Evolutionary conservation across 345 rosid species (phyloP).

Genomic region (Isatis tinctoria): DNA sequence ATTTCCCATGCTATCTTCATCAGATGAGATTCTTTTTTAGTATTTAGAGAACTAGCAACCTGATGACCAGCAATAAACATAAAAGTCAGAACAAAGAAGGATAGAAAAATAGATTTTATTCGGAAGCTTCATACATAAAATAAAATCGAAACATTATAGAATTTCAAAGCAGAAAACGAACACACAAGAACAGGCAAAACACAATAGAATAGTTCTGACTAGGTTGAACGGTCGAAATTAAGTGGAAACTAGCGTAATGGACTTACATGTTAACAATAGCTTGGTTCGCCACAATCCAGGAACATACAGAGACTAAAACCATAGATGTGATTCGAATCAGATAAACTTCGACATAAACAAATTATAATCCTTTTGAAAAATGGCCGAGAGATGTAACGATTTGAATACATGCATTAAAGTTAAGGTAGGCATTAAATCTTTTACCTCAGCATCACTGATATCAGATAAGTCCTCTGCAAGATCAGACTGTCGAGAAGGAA

Average conservation of each 20-base stretch:
- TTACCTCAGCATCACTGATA: conserved; percentile 38
- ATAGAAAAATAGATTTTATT: not conserved
- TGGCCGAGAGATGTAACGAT: not conserved
- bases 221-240: not conserved
- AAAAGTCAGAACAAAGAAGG: not conserved
- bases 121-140: not conserved
- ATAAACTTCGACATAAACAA: conserved; percentile 1
- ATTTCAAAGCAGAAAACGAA: not conserved
- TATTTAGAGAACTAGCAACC: conserved; percentile 23
- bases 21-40: conserved; percentile 4
- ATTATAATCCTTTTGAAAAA: not conserved
- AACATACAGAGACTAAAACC: conserved; percentile 29
- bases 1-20: conserved; percentile 33
- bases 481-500: not conserved
- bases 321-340: conserved; percentile 19
- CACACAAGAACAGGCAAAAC: not conserved
- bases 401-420: not conserved
- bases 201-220: not conserved
- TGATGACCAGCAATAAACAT: conserved; percentile 10
- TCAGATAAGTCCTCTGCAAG: conserved; percentile 21
- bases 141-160: not conserved
- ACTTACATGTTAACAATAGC: conserved; percentile 25
- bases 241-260: conserved; percentile 3
- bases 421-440: not conserved
- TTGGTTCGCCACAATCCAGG: conserved; percentile 22